phyloP scores from a whole-genome alignment of 164 flowering plant species.

The Vitis cinerea region DNA sequence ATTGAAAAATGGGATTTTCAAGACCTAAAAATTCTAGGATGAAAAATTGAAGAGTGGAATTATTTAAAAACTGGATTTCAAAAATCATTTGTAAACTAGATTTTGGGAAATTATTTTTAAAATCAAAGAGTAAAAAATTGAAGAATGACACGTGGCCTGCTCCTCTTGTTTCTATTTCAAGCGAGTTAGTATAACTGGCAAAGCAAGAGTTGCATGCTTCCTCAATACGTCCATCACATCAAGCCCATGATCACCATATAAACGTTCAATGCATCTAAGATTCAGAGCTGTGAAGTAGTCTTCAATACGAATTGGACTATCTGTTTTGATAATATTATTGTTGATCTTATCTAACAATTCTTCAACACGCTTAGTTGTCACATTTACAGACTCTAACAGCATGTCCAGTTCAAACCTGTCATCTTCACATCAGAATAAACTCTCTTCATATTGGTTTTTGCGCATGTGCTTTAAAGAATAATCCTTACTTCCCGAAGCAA shows the following conservation, averaged over 20 bases:
- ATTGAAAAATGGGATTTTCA: too few relatives aligned
- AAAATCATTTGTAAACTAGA: too few relatives aligned
- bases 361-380: slow-evolving; percentile 78
- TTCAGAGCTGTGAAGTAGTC: slow-evolving; percentile 75
- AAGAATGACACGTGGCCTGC: slow-evolving; percentile 79
- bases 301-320: slow-evolving; percentile 59
- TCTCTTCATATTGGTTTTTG: slow-evolving; percentile 97
- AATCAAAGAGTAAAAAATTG: too few relatives aligned
- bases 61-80: too few relatives aligned
- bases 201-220: slow-evolving; percentile 75
- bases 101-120: too few relatives aligned
- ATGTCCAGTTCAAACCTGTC: slow-evolving; percentile 99
- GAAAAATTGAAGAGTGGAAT: too few relatives aligned
- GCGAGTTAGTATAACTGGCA: slow-evolving; percentile 83
- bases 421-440: slow-evolving; percentile 95
- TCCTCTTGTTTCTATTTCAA: slow-evolving; percentile 97
- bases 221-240: slow-evolving; percentile 89
- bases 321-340: slow-evolving; percentile 43
- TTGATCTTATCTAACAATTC: slow-evolving; percentile 73
- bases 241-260: slow-evolving; percentile 97
- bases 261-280: slow-evolving; percentile 86
- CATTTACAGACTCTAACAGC: slow-evolving; percentile 86
- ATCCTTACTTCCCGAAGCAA: slow-evolving; percentile 97
- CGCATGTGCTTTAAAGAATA: slow-evolving; percentile 99
- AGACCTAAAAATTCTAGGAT: too few relatives aligned